Base-by-base conservation (phyloP, 805 yeast genomes). In the Candida golubevii region DNA sequence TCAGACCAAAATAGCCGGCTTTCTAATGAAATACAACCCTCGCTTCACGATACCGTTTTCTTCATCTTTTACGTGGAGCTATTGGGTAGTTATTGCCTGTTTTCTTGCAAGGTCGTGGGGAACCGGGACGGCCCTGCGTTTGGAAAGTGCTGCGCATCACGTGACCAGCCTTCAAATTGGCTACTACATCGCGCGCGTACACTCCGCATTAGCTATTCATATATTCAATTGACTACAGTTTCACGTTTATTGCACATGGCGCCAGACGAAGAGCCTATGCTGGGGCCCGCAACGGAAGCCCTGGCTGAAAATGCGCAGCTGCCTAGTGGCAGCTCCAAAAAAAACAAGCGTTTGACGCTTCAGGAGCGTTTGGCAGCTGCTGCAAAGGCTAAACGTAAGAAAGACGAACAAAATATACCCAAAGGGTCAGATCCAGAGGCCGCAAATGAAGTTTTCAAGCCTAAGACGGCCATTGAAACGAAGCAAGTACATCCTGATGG, bases 301-400 rank as follows among this genome's bases (percentile, higher is more conserved):
- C 14, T 38, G n/a, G 36, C 46, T 9, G 46, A 42, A 12, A 32
- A 44, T 2, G n/a, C 14, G 33, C 14, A 36, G 15, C 36, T 18
- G 12, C 42, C 26, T n/a, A 32, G 9, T 4, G 26, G 28, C 14
- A 29, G 31, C 14, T 42, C 52, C 10, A 50, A 54, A 39, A 63
- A 72, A 28, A 74, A 71, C 51, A 84, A 83, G 60, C 72, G 90
- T 49, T 66, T 87, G 14, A 82, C 96, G 0, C 70, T 91, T 53
- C 95, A 88, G 56, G 96, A 90, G 56, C 72, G 97, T 48, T 71
- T 90, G 41, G 95, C 93, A 1, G 63, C 81, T 49, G 97, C 97
- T 1, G 88, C 96, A 7, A 73, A 77, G 46, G 69, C 70, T 11
- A 69, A 70, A 29, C 62, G 60, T 41, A 67, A 63, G 36, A 55